Conservation (phyloP, 2,329 filamentous ascomycete species). For the Fusarium sp. region DNA sequence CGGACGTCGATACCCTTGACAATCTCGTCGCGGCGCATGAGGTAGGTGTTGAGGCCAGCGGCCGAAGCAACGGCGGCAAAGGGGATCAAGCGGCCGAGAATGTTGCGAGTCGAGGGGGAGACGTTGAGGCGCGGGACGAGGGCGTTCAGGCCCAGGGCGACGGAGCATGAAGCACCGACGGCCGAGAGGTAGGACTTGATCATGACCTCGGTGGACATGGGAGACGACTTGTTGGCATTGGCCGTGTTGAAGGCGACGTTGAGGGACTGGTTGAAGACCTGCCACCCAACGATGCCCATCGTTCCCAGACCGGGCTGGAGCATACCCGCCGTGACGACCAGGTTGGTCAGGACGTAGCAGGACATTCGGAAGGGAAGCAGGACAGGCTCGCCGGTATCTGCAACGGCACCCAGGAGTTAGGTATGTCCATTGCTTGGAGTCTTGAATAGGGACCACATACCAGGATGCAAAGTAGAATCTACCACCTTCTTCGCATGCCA, state of each 20-base stretch:
- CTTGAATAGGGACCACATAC: conserved; percentile 58
- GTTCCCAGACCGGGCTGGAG: conserved; percentile 86
- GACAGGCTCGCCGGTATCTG: conserved; percentile 91
- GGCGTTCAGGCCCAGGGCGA: conserved; percentile 89
- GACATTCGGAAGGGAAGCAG: conserved; percentile 98
- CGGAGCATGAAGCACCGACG: conserved; percentile 90
- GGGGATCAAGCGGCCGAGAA: conserved; percentile 87
- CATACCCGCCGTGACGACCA: conserved; percentile 96
- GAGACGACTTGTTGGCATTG: conserved; percentile 97
- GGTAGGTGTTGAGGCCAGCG: conserved; percentile 90
- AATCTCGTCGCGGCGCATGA: conserved; percentile 98
- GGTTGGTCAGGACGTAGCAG: conserved; percentile 88
- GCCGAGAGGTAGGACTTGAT: conserved; percentile 90
- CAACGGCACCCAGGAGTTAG: conserved; percentile 16
- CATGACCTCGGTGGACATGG: conserved; percentile 80
- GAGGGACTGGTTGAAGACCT: conserved; percentile 94
- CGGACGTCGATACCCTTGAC: conserved; percentile 90
- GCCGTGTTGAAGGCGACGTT: conserved; percentile 98
- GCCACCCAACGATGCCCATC: conserved; percentile 88
- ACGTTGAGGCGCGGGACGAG: conserved; percentile 86
- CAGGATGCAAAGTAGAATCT: conserved; percentile 93
- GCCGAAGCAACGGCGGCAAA: conserved; percentile 95
- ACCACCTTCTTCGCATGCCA: conserved; percentile 98
- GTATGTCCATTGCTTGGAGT: conserved; percentile 5
- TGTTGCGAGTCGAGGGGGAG: conserved; percentile 74